Percentiles rank a stretch among this genome's conserved stretches.
These are phyloP conservation scores for Cystobasidiopsis lactophilus DNA, from an alignment of 768 basidiomycete genomes.

Conservation along the genomic window DNA sequence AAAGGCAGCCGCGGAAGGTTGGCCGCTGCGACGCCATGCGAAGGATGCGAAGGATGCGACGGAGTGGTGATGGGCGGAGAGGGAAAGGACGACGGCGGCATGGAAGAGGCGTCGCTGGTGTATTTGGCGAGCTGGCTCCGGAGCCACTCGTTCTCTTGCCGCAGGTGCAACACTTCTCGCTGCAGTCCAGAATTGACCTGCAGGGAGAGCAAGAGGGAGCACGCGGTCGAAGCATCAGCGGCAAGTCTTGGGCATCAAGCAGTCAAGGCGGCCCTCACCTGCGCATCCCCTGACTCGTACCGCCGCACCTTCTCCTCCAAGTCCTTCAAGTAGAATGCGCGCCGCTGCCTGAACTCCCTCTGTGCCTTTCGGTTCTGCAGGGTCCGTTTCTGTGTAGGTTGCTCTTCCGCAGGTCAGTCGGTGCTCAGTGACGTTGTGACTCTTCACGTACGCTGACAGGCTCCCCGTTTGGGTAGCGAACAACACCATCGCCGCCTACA, in stretches of 20 bases:
- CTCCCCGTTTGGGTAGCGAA: neutral
- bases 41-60: no score
- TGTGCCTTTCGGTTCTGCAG: slow-evolving; percentile 12
- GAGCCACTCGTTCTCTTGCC: slow-evolving; percentile 8
- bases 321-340: slow-evolving; percentile 7
- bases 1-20: no score
- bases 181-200: neutral
- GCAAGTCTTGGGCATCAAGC: no score
- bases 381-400: slow-evolving; percentile 8
- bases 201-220: neutral
- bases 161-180: neutral
- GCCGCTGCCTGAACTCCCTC: slow-evolving; percentile 8
- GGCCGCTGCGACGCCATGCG: no score
- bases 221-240: neutral
- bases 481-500: neutral
- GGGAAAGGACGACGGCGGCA: no score
- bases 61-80: no score
- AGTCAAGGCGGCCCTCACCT: no score
- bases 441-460: neutral
- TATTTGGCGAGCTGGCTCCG: slow-evolving; percentile 3
- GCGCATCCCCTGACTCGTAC: slow-evolving; percentile 1
- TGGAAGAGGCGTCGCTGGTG: no score
- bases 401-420: neutral
- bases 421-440: neutral
- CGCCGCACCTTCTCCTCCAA: slow-evolving; percentile 6